phyloP scores from a whole-genome alignment of 148 eudicot species.

The Rhododendron kiyosumense region DNA sequence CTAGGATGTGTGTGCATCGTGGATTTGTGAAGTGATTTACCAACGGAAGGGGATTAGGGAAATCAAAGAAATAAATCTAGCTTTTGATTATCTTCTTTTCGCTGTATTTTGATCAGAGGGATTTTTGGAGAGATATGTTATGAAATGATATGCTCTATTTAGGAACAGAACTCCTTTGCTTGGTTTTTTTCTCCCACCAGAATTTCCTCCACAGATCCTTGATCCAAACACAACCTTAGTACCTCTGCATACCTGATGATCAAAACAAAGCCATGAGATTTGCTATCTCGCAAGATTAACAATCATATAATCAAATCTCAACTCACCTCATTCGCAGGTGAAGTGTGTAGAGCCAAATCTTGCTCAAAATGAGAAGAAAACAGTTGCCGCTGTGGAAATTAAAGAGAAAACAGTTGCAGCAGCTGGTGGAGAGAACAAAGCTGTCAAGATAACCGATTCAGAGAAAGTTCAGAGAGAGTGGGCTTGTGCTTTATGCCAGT shows the following conservation, averaged over 20 bases:
- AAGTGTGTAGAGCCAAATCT: conserved; percentile 1
- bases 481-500: too few species aligned
- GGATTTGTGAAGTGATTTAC: too few species aligned
- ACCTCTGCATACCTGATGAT: background rate
- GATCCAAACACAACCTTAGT: too few species aligned
- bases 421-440: too few species aligned
- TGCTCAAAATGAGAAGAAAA: background rate
- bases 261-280: too few species aligned
- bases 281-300: background rate
- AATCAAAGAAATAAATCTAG: too few species aligned
- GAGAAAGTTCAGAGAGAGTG: too few species aligned
- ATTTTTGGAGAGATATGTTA: background rate
- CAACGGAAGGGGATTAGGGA: too few species aligned
- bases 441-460: too few species aligned
- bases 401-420: background rate
- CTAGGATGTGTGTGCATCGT: too few species aligned
- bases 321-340: background rate
- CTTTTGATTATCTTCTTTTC: background rate
- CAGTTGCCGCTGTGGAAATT: background rate
- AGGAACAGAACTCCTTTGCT: too few species aligned
- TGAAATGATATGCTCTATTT: background rate
- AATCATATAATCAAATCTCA: background rate
- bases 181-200: background rate
- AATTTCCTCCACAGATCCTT: background rate
- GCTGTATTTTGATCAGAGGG: background rate